phyloP scores from a whole-genome alignment of 805 yeast genomes.

The Metahyphopichia silvanorum region DNA sequence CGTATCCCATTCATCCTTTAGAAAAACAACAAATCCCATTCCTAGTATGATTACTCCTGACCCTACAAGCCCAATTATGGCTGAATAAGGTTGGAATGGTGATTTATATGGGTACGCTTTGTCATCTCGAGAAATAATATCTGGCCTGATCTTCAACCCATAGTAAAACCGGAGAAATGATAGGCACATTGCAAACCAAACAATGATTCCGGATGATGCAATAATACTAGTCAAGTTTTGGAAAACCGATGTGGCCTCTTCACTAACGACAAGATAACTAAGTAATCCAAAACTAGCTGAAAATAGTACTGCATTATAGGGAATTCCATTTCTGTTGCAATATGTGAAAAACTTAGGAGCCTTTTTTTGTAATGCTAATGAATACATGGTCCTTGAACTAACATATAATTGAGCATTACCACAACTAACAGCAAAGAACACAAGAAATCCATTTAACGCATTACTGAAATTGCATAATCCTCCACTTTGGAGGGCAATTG shows the following conservation, averaged over 20 bases:
- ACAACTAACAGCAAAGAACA: conserved; percentile 45
- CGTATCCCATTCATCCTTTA: conserved; percentile 55
- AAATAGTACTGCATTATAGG: conserved; percentile 64
- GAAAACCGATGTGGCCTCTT: conserved; percentile 58
- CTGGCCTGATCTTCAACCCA: conserved; percentile 60
- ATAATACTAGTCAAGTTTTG: conserved; percentile 64
- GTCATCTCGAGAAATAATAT: conserved; percentile 61
- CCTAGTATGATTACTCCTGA: conserved; percentile 48
- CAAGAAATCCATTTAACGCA: conserved; percentile 41
- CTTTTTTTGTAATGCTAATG: conserved; percentile 45
- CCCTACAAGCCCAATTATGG: conserved; percentile 59
- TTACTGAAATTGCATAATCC: conserved; percentile 33
- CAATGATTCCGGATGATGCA: conserved; percentile 72
- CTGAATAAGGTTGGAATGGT: conserved; percentile 67
- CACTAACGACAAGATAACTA: conserved; percentile 57
- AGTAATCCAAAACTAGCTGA: conserved; percentile 60
- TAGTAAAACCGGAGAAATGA: conserved; percentile 62
- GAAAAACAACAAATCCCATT: conserved; percentile 63
- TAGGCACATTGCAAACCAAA: conserved; percentile 74
- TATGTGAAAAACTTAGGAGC: conserved; percentile 60
- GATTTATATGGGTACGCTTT: conserved; percentile 65
- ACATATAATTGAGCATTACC: conserved; percentile 45
- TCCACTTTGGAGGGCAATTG: conserved; percentile 40
- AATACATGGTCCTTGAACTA: conserved; percentile 40
- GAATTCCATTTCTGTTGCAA: conserved; percentile 68